These are phyloP conservation scores for Gardenia jasminoides DNA, from an alignment of 257 asterid species.

Conservation along the genomic window DNA sequence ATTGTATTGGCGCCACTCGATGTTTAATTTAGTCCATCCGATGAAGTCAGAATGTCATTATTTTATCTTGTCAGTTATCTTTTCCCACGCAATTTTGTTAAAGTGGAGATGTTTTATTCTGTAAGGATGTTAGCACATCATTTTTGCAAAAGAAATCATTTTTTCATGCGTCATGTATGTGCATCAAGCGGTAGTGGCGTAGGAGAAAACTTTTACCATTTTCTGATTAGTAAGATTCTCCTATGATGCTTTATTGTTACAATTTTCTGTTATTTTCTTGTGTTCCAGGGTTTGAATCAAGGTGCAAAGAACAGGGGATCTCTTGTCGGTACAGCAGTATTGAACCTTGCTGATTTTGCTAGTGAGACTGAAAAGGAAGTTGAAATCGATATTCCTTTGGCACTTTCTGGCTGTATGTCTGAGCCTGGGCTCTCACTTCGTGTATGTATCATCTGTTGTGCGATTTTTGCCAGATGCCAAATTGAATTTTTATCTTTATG, in stretches of 20 bases:
- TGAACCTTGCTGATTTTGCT: conserved; percentile 82
- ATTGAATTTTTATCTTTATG: not conserved
- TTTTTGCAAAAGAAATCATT: not conserved
- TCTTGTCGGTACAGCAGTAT: conserved; percentile 51
- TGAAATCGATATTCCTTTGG: conserved; percentile 63
- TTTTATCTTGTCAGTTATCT: not conserved
- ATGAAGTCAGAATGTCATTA: not conserved
- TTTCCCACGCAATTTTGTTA: not conserved
- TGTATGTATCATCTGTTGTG: conserved; percentile 39
- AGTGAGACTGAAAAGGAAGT: conserved; percentile 53
- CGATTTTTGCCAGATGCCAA: not conserved
- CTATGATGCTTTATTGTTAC: not conserved
- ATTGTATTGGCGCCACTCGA: not conserved
- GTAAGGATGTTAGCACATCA: not conserved
- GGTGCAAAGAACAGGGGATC: conserved; percentile 65
- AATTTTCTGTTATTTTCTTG: conserved; percentile 5
- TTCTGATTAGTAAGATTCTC: not conserved
- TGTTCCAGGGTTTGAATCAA: conserved; percentile 54
- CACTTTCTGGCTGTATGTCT: conserved; percentile 38
- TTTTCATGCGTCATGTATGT: not conserved
- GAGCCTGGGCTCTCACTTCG: conserved; percentile 52
- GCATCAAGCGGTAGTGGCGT: not conserved
- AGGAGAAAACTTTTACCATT: not conserved
- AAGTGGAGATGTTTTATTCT: not conserved
- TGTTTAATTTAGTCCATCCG: not conserved